Conservation (phyloP, 192 early-diverging fungal species). For the Podila epigama region DNA sequence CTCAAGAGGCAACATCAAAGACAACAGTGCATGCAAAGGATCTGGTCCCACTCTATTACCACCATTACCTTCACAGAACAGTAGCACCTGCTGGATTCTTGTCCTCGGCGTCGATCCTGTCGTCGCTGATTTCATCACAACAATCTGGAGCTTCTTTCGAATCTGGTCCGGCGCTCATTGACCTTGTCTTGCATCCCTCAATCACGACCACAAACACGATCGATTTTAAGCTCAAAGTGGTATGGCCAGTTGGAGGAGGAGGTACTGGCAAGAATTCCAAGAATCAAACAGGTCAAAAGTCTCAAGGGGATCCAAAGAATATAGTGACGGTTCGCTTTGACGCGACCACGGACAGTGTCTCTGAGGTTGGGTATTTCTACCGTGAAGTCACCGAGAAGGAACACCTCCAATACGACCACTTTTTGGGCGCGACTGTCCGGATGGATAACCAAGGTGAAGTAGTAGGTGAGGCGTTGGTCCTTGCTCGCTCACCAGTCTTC, state of each 20-base stretch:
- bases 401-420: constrained; percentile 21
- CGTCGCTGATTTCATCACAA: constrained; percentile 16
- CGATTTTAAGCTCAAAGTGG: constrained; percentile 12
- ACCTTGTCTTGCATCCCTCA: constrained; percentile 16
- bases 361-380: constrained; percentile 46
- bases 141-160: constrained; percentile 22
- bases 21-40: constrained; percentile 9
- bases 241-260: constrained; percentile 25
- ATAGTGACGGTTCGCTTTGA: constrained; percentile 15
- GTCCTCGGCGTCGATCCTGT: constrained; percentile 10
- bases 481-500: constrained; percentile 38
- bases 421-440: constrained; percentile 32
- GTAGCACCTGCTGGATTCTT: constrained; percentile 17
- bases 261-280: not conserved
- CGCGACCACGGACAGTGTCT: constrained; percentile 27
- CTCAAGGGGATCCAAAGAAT: not conserved
- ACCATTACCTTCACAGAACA: constrained; percentile 29
- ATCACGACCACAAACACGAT: not conserved
- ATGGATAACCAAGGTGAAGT: constrained; percentile 26
- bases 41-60: constrained; percentile 17
- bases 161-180: constrained; percentile 25
- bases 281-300: too few relatives aligned
- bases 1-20: not conserved
- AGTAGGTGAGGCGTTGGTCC: constrained; percentile 31
- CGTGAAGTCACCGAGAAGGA: constrained; percentile 39